A percentile compares a stretch with the other conserved stretches of the same genome.
Conservation (phyloP, 2,329 filamentous ascomycete genomes). For the Pseudogymnoascus sp. region DNA sequence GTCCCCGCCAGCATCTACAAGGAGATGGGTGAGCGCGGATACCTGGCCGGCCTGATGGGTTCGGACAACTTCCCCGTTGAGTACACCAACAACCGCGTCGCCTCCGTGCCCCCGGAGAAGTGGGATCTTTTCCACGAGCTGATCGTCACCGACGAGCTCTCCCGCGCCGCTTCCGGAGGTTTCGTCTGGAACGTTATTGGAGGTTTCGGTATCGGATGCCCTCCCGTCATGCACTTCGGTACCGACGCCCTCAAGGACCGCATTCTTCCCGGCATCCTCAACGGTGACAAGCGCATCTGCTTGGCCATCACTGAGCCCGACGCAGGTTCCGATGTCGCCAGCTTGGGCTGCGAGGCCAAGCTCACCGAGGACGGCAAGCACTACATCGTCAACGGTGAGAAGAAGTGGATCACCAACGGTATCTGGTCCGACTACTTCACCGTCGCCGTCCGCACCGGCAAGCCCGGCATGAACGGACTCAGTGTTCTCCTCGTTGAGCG, state of each 20-base stretch:
- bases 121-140: conserved; percentile 99
- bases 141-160: conserved; percentile 89
- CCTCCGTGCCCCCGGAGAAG: conserved; percentile 73
- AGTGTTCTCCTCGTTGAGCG: conserved; percentile 89
- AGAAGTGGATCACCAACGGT: conserved; percentile 99
- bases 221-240: conserved; percentile 86
- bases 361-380: conserved; percentile 92
- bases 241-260: conserved; percentile 70
- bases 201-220: conserved; percentile 92
- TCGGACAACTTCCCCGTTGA: conserved; percentile 66
- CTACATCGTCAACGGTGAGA: conserved; percentile 98
- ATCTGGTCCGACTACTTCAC: conserved; percentile 98
- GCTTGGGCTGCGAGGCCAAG: conserved; percentile 92
- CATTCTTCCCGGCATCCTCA: conserved; percentile 79
- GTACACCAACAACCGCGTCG: conserved; percentile 61
- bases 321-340: conserved; percentile 90
- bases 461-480: conserved; percentile 84
- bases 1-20: conserved; percentile 89
- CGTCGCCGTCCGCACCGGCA: conserved; percentile 84
- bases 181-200: conserved; percentile 96
- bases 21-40: conserved; percentile 87
- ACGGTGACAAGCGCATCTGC: conserved; percentile 94
- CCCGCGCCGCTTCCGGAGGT: conserved; percentile 78
- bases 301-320: conserved; percentile 95
- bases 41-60: conserved; percentile 85